Conservation (phyloP, 23 red algal species). For the Gracilaria domingensis region DNA sequence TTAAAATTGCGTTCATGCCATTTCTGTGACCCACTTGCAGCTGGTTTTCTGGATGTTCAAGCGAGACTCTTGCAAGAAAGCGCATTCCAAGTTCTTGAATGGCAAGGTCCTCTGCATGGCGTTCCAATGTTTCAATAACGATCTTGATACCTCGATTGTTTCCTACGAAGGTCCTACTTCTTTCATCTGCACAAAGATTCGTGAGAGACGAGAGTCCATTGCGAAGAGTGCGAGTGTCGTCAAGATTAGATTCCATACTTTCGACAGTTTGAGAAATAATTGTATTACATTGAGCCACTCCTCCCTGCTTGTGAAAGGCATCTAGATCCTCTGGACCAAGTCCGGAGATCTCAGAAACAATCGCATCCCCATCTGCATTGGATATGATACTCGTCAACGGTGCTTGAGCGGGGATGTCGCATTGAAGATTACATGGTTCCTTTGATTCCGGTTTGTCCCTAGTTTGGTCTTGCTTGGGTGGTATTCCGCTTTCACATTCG, state of each 20-base stretch:
- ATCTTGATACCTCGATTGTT: slow-evolving; percentile 5
- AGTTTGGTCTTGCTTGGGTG: not conserved
- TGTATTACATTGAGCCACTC: not conserved
- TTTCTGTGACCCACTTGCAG: slow-evolving; percentile 19
- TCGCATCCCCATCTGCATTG: slow-evolving; percentile 18
- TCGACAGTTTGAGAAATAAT: slow-evolving; percentile 18
- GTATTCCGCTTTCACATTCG: not conserved
- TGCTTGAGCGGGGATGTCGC: slow-evolving; percentile 8
- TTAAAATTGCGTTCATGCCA: slow-evolving; percentile 14
- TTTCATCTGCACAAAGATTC: slow-evolving; percentile 21
- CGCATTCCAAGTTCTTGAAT: slow-evolving; percentile 67
- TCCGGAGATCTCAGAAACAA: slow-evolving; percentile 27
- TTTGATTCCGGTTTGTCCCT: not conserved
- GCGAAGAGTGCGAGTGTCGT: slow-evolving; percentile 10
- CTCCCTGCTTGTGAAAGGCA: slow-evolving; percentile 13
- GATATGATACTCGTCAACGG: slow-evolving; percentile 35
- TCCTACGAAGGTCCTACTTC: slow-evolving; percentile 26
- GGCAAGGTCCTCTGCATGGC: not conserved
- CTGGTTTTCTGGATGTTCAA: not conserved
- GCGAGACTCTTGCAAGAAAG: slow-evolving; percentile 25
- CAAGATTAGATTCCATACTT: slow-evolving; percentile 28
- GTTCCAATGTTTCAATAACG: not conserved
- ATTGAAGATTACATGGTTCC: not conserved
- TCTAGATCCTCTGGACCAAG: slow-evolving; percentile 23
- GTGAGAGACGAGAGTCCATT: slow-evolving; percentile 23